Evolutionary conservation across 768 basidiomycete genomes (phyloP).

Genomic region (Mrakia blollopis): DNA sequence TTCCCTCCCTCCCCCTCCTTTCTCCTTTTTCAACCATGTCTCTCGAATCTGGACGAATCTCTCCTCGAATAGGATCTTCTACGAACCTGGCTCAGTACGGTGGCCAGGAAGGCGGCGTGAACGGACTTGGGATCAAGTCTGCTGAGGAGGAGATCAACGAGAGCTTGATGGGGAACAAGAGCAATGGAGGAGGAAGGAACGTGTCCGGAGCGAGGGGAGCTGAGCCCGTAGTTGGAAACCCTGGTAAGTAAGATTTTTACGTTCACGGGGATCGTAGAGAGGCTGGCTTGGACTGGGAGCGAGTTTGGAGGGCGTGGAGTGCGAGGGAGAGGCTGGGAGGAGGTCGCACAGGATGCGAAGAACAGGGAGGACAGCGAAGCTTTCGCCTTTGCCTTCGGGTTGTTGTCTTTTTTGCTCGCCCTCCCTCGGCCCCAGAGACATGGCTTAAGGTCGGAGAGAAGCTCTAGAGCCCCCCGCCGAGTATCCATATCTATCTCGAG

Average conservation of each 20-base stretch:
- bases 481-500: background rate
- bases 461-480: too few species aligned
- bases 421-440: too few species aligned
- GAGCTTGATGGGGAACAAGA: background rate
- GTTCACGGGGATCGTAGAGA: background rate
- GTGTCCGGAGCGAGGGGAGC: background rate
- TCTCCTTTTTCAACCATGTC: too few species aligned
- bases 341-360: background rate
- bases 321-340: background rate
- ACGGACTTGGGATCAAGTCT: background rate
- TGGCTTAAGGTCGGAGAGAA: too few species aligned
- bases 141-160: constrained; percentile 9
- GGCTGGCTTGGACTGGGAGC: background rate
- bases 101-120: background rate
- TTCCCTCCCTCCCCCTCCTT: background rate
- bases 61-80: background rate
- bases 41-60: constrained; percentile 1
- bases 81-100: constrained; percentile 13
- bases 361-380: too few species aligned
- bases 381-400: too few species aligned
- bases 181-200: background rate
- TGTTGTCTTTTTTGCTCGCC: too few species aligned
- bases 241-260: background rate
- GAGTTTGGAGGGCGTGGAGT: background rate
- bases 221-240: constrained; percentile 1